phyloP scores from a whole-genome alignment of 2,329 filamentous ascomycete species.

The Alternaria postmessia region DNA sequence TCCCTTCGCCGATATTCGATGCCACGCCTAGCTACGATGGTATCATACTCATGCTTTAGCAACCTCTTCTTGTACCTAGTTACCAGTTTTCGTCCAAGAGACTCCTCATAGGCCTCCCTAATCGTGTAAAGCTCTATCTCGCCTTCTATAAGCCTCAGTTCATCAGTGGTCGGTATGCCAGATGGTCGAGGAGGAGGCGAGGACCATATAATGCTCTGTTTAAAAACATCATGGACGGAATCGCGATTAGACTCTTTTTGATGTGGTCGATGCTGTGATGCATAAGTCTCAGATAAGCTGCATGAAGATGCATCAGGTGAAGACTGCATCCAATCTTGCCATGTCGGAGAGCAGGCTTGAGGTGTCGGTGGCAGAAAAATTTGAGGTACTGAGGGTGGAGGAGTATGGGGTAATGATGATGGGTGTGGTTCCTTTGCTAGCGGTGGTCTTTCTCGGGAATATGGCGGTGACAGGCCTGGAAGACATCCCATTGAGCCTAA shows the following conservation, averaged over 20 bases:
- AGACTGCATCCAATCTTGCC: neutral
- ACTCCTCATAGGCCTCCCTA: neutral
- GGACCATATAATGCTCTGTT: neutral
- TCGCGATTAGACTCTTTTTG: neutral
- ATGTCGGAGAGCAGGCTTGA: too few species aligned
- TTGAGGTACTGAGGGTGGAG: neutral
- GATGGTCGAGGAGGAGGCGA: neutral
- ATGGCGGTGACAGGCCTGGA: neutral
- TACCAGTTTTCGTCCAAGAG: neutral
- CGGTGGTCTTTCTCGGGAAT: too few species aligned
- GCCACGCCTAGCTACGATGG: neutral
- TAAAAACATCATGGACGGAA: neutral
- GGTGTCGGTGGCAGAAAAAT: neutral
- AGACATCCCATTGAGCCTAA: neutral
- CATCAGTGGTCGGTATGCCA: neutral
- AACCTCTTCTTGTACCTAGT: neutral
- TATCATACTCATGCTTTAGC: neutral
- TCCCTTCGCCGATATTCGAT: neutral
- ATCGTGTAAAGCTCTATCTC: conserved; percentile 1
- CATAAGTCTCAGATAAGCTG: neutral
- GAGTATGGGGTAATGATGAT: neutral
- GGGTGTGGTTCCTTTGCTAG: neutral
- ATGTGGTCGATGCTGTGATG: neutral
- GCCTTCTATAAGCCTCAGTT: neutral
- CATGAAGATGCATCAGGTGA: neutral